Evolutionary conservation across 176 grass and related monocot species (phyloP), one percentile per base, ranked within the genome.

Genomic region (Poa pratensis): DNA sequence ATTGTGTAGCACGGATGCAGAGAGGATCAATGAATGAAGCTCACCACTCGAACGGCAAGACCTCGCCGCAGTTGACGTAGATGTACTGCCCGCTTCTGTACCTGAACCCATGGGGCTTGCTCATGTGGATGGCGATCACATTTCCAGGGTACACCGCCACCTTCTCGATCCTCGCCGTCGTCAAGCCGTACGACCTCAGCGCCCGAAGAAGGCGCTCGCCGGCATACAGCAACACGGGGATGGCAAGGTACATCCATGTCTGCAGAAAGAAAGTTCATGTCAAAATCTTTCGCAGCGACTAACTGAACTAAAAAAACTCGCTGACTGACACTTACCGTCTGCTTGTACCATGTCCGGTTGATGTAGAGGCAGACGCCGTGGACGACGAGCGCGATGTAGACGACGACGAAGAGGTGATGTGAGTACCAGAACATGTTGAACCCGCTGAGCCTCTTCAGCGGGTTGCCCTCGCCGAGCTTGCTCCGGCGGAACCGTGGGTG

Each of bases 361-460:
- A 99, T 93, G 91, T 99, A 99, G 51, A 99, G 96, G 75, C 83
- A 81, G 34, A 87, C 74, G 50, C 93, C 96, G 4, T 99, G 93
- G 65, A 94, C 90, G 35, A 96, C 61, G 23, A 92, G 86, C 3
- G 88, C 86, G 10, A 81, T 37, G 59, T 96, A 99, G 16, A 99
- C 96, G 72, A 99, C 11, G 49, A 99, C 79, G 61, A 99, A 99
- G 30, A 99, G 93, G 85, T 99, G 96, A 75, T 99, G 96, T 0
- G 96, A 96, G 83, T 99, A 99, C 96, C 96, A 99, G 61, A 99
- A 99, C 22, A 91, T 92, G 83, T 99, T 99, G 90, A 99, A 99
- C 1, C 91, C 91, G 35, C 89, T 90, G 77, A 96, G 84, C 19
- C 77, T 43, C 8, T 68, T 57, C 0, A 96, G 82, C 26, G 94